Conservation (phyloP, 352 stramenopile genomes). For the Hyphochytrium catenoides region DNA sequence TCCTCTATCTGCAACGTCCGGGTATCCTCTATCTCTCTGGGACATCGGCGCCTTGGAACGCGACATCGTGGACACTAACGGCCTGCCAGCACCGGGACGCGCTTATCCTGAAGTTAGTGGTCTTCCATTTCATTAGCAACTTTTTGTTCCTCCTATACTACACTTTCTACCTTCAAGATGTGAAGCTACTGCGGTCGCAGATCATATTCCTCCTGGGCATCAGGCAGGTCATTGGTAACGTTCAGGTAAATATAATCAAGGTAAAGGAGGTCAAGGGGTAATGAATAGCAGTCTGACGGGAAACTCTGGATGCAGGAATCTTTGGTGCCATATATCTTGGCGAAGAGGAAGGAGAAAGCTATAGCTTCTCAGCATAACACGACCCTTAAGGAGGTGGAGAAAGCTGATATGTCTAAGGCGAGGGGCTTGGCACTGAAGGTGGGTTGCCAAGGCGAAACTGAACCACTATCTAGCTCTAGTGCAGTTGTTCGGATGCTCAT, state of each 20-base stretch:
- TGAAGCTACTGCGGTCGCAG: slow-evolving; percentile 67
- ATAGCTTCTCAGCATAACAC: slow-evolving; percentile 53
- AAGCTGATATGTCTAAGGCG: slow-evolving; percentile 28
- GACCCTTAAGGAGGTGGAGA: no score
- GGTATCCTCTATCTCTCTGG: no score
- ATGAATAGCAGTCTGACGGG: neutral
- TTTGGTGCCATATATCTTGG: slow-evolving; percentile 43
- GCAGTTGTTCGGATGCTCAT: no score
- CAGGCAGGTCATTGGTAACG: slow-evolving; percentile 41
- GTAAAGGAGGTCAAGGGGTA: no score
- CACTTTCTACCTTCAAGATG: slow-evolving; percentile 63
- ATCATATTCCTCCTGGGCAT: slow-evolving; percentile 55
- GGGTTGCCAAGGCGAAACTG: no score
- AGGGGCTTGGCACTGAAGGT: no score
- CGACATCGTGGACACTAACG: no score
- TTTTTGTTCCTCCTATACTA: slow-evolving; percentile 89
- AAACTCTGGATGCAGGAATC: slow-evolving; percentile 23
- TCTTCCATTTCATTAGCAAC: slow-evolving; percentile 95
- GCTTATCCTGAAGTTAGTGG: slow-evolving; percentile 90
- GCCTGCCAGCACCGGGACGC: slow-evolving; percentile 68
- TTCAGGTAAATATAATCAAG: slow-evolving; percentile 2
- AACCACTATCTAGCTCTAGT: no score
- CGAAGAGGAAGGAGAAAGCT: slow-evolving; percentile 41
- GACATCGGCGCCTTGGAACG: no score
- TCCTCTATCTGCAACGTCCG: no score